Conservation (phyloP, 208 protist species). For the Leishmania aethiopica region DNA sequence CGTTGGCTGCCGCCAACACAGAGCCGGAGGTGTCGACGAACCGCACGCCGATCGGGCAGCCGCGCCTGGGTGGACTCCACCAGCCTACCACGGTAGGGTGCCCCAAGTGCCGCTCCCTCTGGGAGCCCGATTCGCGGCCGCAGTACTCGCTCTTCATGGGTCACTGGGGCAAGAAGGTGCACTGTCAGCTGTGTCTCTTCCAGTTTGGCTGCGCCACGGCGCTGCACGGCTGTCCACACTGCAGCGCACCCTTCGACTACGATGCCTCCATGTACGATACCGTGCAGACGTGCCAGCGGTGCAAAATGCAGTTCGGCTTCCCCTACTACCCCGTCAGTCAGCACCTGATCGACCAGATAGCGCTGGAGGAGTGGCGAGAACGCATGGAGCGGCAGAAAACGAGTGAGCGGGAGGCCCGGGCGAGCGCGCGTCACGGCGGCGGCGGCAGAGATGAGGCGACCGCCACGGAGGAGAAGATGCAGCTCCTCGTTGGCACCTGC, state of each 20-base stretch:
- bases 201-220: slow-evolving; percentile 80
- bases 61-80: slow-evolving; percentile 55
- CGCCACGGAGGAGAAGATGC: slow-evolving; percentile 38
- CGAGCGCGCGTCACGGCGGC: slow-evolving; percentile 26
- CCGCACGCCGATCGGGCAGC: slow-evolving; percentile 63
- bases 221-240: slow-evolving; percentile 85
- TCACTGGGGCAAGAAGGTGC: slow-evolving; percentile 71
- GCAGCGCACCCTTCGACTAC: slow-evolving; percentile 71
- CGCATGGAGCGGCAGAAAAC: slow-evolving; percentile 37
- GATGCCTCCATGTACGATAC: slow-evolving; percentile 80
- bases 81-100: slow-evolving; percentile 61
- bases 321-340: slow-evolving; percentile 86
- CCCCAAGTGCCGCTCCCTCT: slow-evolving; percentile 71
- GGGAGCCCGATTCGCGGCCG: slow-evolving; percentile 72
- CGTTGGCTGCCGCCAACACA: slow-evolving; percentile 25
- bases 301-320: slow-evolving; percentile 76
- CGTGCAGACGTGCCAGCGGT: slow-evolving; percentile 47
- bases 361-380: slow-evolving; percentile 69
- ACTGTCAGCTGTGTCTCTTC: slow-evolving; percentile 88
- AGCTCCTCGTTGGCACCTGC: slow-evolving; percentile 58
- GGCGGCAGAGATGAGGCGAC: slow-evolving; percentile 11
- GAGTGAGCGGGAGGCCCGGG: slow-evolving; percentile 51
- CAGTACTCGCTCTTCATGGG: slow-evolving; percentile 93
- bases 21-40: slow-evolving; percentile 71
- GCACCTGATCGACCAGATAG: slow-evolving; percentile 62